Percentiles rank a stretch among this genome's conserved stretches.
Evolutionary conservation across 164 flowering plant genomes (phyloP).

Genomic region (Vitis labrusca): DNA sequence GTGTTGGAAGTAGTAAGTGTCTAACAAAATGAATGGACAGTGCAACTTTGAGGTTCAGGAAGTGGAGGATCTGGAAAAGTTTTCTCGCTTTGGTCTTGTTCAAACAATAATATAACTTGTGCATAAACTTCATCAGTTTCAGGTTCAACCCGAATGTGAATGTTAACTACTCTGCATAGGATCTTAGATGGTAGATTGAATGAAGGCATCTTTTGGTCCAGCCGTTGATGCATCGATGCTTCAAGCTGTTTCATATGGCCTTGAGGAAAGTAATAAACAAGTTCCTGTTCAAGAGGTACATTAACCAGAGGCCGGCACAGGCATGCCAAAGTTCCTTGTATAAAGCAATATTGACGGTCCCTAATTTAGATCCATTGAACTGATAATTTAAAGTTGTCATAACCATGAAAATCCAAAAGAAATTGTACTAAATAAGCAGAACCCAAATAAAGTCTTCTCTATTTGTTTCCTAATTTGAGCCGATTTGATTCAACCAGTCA

Average conservation of each 20-base stretch:
- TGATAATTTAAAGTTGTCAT: too few relatives aligned
- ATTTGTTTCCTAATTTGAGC: too few relatives aligned
- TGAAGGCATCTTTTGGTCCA: background rate
- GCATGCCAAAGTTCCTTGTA: conserved; percentile 9
- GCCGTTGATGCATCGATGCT: background rate
- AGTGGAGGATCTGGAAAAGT: conserved; percentile 12
- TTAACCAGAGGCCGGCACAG: conserved; percentile 9
- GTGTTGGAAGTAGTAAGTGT: conserved; percentile 26
- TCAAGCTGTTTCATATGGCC: conserved; percentile 12
- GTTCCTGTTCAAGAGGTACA: conserved; percentile 6
- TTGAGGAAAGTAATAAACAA: conserved; percentile 13
- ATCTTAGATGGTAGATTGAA: conserved; percentile 3
- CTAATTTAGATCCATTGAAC: too few relatives aligned
- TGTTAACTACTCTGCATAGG: background rate
- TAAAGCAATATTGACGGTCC: background rate
- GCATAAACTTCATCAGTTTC: conserved; percentile 26
- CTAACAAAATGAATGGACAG: conserved; percentile 22
- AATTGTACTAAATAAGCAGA: too few relatives aligned
- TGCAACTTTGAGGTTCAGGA: conserved; percentile 16
- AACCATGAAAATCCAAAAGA: too few relatives aligned
- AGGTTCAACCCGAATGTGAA: conserved; percentile 5
- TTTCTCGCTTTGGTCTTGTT: conserved; percentile 9
- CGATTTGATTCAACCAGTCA: too few relatives aligned
- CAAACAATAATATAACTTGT: conserved; percentile 18
- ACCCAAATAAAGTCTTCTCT: too few relatives aligned